These are phyloP conservation scores for Mimosa bimucronata DNA, from an alignment of 306 rosid species.

Conservation along the genomic window DNA sequence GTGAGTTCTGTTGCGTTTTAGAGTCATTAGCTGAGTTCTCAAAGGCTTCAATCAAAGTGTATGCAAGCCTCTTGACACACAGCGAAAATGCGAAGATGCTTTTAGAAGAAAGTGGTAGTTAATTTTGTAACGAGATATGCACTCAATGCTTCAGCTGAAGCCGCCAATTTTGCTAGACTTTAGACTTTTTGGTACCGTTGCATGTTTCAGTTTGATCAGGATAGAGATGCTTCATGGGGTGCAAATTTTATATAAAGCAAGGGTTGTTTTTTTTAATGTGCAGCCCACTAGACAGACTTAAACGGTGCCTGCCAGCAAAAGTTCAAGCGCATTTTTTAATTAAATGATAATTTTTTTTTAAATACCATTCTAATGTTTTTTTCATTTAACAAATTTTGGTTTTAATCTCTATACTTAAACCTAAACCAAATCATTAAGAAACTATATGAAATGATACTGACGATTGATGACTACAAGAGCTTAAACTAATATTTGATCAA, in stretches of 20 bases:
- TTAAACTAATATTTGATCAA: no score
- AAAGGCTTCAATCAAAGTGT: constrained; percentile 12
- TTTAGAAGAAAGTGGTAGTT: constrained; percentile 28
- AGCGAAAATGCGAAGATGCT: constrained; percentile 40
- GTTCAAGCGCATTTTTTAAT: not conserved
- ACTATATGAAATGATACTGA: no score
- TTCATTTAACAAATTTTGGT: no score
- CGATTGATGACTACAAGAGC: no score
- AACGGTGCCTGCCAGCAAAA: not conserved
- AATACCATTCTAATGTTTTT: no score
- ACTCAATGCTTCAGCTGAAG: not conserved
- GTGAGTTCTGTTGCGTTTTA: constrained; percentile 12
- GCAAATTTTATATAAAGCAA: no score
- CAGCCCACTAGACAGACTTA: no score
- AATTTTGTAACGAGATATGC: constrained; percentile 27
- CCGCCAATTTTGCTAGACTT: not conserved
- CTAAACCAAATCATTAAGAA: no score
- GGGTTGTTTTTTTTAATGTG: no score
- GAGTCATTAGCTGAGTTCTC: constrained; percentile 20
- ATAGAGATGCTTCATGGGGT: not conserved
- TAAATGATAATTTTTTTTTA: not conserved
- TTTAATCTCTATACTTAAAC: no score
- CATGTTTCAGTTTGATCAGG: not conserved
- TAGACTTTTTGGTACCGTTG: not conserved
- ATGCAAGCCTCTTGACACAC: constrained; percentile 8